These are phyloP conservation scores for Hyphopichia fennica DNA, from an alignment of 1,139 yeast species.

Conservation along the genomic window DNA sequence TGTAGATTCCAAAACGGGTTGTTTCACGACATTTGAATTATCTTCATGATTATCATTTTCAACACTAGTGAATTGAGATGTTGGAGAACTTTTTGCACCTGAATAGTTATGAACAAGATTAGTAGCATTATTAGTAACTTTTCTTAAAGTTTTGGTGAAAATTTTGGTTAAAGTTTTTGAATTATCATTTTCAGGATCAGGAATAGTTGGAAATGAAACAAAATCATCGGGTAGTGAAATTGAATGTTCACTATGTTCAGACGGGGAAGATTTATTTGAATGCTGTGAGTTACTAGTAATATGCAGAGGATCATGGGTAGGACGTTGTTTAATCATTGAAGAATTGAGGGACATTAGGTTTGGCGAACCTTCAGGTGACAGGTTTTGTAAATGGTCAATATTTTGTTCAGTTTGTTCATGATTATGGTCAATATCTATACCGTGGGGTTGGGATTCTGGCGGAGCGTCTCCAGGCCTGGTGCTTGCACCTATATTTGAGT, in stretches of 20 bases:
- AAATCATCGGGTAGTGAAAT: slow-evolving; percentile 25
- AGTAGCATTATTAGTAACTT: slow-evolving; percentile 48
- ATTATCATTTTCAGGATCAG: slow-evolving; percentile 42
- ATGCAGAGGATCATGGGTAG: not conserved
- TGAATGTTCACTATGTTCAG: not conserved
- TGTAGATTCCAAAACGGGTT: not conserved
- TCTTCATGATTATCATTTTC: slow-evolving; percentile 41
- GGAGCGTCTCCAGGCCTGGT: too few species aligned
- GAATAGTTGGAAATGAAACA: slow-evolving; percentile 45
- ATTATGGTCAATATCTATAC: too few species aligned
- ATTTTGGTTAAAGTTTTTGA: slow-evolving; percentile 32
- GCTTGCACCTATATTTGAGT: too few species aligned
- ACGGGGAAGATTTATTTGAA: not conserved
- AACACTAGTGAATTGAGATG: slow-evolving; percentile 37
- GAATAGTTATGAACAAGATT: slow-evolving; percentile 35
- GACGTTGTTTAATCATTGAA: not conserved
- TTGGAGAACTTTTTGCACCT: slow-evolving; percentile 4
- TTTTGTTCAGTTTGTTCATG: too few species aligned
- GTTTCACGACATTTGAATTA: slow-evolving; percentile 14
- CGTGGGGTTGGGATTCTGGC: too few species aligned
- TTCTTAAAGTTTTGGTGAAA: slow-evolving; percentile 41
- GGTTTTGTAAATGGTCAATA: too few species aligned
- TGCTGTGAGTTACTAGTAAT: not conserved
- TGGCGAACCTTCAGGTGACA: too few species aligned
- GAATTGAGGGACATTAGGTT: not conserved